Evolutionary conservation across 208 protist species (phyloP).

Genomic region (Acanthamoeba comandoni): DNA sequence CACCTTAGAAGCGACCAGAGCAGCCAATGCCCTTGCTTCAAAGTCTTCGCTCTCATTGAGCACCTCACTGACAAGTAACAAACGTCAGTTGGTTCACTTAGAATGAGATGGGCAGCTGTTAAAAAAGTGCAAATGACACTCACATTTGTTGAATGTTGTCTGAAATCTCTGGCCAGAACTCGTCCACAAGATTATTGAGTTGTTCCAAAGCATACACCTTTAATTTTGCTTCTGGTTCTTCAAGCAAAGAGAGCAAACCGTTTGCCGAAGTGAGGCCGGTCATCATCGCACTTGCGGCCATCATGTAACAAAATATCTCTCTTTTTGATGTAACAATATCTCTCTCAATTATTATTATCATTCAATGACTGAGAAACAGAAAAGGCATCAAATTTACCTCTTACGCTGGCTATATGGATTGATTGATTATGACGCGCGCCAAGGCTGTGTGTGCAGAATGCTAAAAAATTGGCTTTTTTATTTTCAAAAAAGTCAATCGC

Average conservation of each 20-base stretch:
- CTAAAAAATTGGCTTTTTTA: too few species aligned
- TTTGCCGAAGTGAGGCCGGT: conserved; percentile 64
- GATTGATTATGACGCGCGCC: neutral
- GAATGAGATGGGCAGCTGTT: neutral
- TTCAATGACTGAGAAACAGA: too few species aligned
- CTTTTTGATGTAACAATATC: neutral
- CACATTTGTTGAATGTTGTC: conserved; percentile 85
- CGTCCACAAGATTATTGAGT: conserved; percentile 87
- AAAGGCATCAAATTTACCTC: too few species aligned
- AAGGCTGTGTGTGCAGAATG: conserved; percentile 9
- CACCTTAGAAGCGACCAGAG: conserved; percentile 93
- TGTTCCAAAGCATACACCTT: conserved; percentile 87
- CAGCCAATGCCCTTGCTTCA: conserved; percentile 88
- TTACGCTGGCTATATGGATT: neutral
- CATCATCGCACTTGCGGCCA: conserved; percentile 28
- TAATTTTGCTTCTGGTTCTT: conserved; percentile 78
- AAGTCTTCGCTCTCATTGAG: conserved; percentile 89
- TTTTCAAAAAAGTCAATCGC: too few species aligned
- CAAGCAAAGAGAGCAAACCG: conserved; percentile 64
- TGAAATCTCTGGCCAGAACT: conserved; percentile 91
- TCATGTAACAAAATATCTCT: neutral
- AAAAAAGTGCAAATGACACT: neutral
- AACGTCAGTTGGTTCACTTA: neutral
- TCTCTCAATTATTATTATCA: too few species aligned
- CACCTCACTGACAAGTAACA: conserved; percentile 78